phyloP scores from a whole-genome alignment of 352 stramenopile species.

The Peronosclerospora sorghi region DNA sequence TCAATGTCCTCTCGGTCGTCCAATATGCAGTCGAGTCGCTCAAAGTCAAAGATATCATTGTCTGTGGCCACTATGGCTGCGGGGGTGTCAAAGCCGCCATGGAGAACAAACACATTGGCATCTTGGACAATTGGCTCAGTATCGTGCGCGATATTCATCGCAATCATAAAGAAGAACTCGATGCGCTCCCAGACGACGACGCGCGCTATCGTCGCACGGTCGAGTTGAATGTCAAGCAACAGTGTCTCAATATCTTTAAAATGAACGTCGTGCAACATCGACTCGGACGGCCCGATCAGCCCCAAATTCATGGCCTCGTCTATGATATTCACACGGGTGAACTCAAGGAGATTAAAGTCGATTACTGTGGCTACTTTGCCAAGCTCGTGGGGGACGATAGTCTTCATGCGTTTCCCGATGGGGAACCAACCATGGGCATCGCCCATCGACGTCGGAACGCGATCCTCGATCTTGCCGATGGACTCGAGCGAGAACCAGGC shows the following conservation, averaged over 20 bases:
- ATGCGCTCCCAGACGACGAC: slow-evolving; percentile 17
- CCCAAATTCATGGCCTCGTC: slow-evolving; percentile 63
- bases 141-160: slow-evolving; percentile 73
- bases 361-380: slow-evolving; percentile 35
- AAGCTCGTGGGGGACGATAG: slow-evolving; percentile 44
- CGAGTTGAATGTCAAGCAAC: slow-evolving; percentile 79
- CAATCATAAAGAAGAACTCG: slow-evolving; percentile 20
- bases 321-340: slow-evolving; percentile 56
- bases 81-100: slow-evolving; percentile 79
- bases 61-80: slow-evolving; percentile 88
- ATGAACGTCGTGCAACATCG: slow-evolving; percentile 72
- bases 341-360: slow-evolving; percentile 60
- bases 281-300: slow-evolving; percentile 48
- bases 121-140: slow-evolving; percentile 86
- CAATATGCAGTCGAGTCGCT: slow-evolving; percentile 82
- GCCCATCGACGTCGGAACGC: slow-evolving; percentile 43
- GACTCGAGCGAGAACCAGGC: slow-evolving; percentile 43
- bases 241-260: slow-evolving; percentile 82
- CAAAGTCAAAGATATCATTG: slow-evolving; percentile 86
- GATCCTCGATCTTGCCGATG: slow-evolving; percentile 41
- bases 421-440: slow-evolving; percentile 37
- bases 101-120: slow-evolving; percentile 63
- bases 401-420: slow-evolving; percentile 44
- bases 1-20: slow-evolving; percentile 53
- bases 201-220: slow-evolving; percentile 39